Evolutionary conservation across 176 grass and related monocot species (phyloP).

Genomic region (Phragmites australis): DNA sequence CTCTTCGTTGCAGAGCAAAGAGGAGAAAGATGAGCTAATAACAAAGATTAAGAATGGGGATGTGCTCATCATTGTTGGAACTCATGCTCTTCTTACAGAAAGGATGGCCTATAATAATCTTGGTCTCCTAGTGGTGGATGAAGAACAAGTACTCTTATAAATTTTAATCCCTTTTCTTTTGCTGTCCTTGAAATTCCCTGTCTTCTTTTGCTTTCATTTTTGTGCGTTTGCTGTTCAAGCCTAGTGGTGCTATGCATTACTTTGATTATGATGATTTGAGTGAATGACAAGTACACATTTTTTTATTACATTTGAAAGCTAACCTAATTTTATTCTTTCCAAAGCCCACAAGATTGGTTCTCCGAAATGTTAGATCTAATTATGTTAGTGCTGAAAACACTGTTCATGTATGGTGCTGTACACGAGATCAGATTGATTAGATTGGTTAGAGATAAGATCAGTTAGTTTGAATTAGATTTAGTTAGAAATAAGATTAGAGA

Average conservation of each 20-base stretch:
- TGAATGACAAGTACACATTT: neutral
- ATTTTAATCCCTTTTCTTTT: slow-evolving; percentile 5
- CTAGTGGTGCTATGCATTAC: neutral
- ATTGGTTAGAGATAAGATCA: no score
- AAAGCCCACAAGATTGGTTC: neutral
- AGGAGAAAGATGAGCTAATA: slow-evolving; percentile 73
- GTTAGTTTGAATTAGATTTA: no score
- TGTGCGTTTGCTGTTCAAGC: slow-evolving; percentile 17
- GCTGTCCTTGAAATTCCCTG: slow-evolving; percentile 7
- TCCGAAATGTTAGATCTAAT: neutral
- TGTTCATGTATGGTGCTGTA: no score
- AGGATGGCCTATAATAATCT: slow-evolving; percentile 80
- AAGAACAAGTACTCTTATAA: slow-evolving; percentile 66
- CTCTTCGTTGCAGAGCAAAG: slow-evolving; percentile 61
- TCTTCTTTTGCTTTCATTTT: slow-evolving; percentile 23
- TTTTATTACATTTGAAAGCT: neutral
- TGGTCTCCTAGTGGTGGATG: slow-evolving; percentile 92
- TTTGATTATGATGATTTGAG: slow-evolving; percentile 15
- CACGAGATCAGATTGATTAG: no score
- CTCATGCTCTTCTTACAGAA: slow-evolving; percentile 88
- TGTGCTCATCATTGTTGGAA: slow-evolving; percentile 86
- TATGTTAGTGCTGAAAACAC: no score
- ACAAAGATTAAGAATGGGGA: slow-evolving; percentile 69
- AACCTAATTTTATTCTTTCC: neutral
- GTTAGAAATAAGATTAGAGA: no score